A percentile compares a stretch with the other conserved stretches of the same genome.
Conservation (phyloP, 2,329 filamentous ascomycete genomes). For the Celoporthe dispersa region DNA sequence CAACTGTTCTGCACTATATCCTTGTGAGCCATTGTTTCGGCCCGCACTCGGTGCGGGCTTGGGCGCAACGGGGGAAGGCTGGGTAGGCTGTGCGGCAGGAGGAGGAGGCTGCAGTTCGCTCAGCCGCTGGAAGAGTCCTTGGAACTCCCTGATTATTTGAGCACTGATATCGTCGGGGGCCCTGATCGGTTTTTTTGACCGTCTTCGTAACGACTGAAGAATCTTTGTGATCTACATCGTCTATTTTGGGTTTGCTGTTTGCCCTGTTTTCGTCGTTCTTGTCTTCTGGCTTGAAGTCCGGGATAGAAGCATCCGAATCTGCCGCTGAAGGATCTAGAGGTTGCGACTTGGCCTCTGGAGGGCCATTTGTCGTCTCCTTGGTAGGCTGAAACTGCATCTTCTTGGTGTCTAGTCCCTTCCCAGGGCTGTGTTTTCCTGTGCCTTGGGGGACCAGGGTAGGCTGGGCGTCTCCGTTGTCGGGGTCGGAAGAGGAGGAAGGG, state of each 20-base stretch:
- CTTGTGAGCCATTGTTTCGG: neutral
- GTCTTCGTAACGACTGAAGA: neutral
- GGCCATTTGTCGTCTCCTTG: conserved; percentile 7
- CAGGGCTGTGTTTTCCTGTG: conserved; percentile 4
- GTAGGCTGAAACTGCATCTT: neutral
- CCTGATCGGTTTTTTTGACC: neutral
- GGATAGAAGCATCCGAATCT: conserved; percentile 13
- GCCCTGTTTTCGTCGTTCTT: neutral
- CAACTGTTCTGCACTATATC: neutral
- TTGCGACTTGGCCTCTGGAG: neutral
- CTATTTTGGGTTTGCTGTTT: neutral
- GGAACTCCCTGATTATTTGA: conserved; percentile 13
- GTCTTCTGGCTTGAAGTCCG: neutral
- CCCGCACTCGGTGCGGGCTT: neutral
- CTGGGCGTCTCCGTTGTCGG: conserved; percentile 5
- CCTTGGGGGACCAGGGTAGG: neutral
- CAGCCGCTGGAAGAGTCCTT: conserved; percentile 5
- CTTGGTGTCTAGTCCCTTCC: neutral
- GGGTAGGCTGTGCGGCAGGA: neutral
- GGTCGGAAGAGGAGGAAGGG: neutral
- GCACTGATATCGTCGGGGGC: neutral
- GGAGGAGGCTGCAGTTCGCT: neutral
- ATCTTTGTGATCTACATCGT: neutral
- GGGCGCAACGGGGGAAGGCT: neutral
- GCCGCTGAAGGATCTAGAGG: conserved; percentile 3